Base-by-base conservation (phyloP, 306 rosid genomes). In the Lathyrus aphaca region DNA sequence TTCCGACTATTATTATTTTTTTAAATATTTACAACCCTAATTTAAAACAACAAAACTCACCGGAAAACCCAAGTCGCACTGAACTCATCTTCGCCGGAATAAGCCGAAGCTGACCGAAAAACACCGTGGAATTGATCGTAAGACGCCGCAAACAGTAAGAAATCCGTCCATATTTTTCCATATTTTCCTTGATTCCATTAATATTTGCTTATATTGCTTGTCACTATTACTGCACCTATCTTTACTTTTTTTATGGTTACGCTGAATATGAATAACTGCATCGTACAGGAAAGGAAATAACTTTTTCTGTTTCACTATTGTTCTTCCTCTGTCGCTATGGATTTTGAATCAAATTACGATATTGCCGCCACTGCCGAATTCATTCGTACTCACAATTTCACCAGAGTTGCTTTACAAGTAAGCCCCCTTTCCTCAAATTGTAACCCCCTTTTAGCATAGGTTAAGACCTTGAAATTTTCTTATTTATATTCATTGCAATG, bases 341-440 rank as follows among this genome's bases (percentile, higher is more conserved):
- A 88, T 55, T 80, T 88, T 18, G 97, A 86, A 68, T 76, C 87
- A 13, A 81, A 67, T 18, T 90, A 85, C 81, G 96, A 90, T 53
- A 82, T 90, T 67, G 62, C 64, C 18, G 76, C 86, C 66, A 82
- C 96, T 21, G 89, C 84, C 7, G 60, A 84, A 21, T 90, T 88
- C 90, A 86, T 93, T 59, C 82, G 42, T 35, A 44, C 53, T 65
- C 89, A 70, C 45, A 82, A 77, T 62, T 88, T 88, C 83, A 74
- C 78, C 68, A 84, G 84, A 79, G 97, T 86, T 62, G 98, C 86
- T 77, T 82, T 93, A 65, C 97, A 92, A 89, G 97, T 89, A 78
- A 53, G 48, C 0, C 23, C 25, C 23, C 5, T 37, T 53, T 45
- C 58, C 11, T 27, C 37, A 21, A 3, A 18, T 17, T 50, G 3